Evolutionary conservation across 78 protist species (phyloP), one percentile per base, ranked within the genome.

Genomic region (slime mould (Dictyostelium discoideum)): DNA sequence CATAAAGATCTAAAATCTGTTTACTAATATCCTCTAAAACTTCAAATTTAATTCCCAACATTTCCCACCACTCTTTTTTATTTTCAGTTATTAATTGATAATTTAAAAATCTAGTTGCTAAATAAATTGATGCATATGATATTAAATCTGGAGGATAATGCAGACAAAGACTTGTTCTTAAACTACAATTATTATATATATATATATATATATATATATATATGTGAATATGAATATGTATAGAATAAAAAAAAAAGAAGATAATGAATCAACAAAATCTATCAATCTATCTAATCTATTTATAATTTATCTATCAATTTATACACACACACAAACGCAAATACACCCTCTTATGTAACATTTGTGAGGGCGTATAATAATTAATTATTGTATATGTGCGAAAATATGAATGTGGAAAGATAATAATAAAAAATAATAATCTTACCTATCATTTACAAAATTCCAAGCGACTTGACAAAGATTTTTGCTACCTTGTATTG

Each of bases 381-480:
- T 32, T 32, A 32, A 32, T 32, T 32, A 1, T 32, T 1, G 0
- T 32, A 1, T 32, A 32, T 32, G 37, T 32, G 37, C 1, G 37
- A 32, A 32, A 32, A 1, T 32, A 32, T 44, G 48, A 44, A 44
- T 44, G 48, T 3, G 48, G n/a, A 18, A 57, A 57, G 67, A 14
- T 11, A 54, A 20, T 16, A 57, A 10, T 14, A 16, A 57, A 14
- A 20, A n/a, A n/a, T n/a, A n/a, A 14, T 16, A 5, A 46, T 13
- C 85, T 40, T 80, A 80, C 85, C 85, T 80, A 87, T 97, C 98
- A 92, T 97, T 97, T 82, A 97, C 94, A 93, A 97, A 97, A 87
- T 95, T 97, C 98, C 98, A 96, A 11, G 98, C 98, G 2, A 96
- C 85, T 81, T 95, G 97, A 67, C 97, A 96, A 6, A 97, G 46